Percentiles rank a stretch among this genome's conserved stretches.
Conservation (phyloP, 164 flowering plant species). For the Stephania cephalantha region DNA sequence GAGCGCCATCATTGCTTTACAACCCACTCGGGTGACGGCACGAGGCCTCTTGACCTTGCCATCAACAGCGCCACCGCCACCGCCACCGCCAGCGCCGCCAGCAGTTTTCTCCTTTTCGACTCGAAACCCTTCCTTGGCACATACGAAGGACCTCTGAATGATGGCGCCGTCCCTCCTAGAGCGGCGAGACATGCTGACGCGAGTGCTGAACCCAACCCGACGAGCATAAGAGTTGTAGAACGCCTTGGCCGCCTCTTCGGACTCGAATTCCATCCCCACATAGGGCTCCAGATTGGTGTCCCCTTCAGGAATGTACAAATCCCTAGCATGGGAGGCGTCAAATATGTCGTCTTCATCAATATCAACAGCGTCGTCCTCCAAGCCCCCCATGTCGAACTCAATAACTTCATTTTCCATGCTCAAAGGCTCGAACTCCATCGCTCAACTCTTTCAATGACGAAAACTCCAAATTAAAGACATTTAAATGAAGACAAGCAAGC, state of each 20-base stretch:
- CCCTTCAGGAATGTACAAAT: conserved; percentile 24
- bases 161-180: conserved; percentile 39
- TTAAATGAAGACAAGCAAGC: not conserved
- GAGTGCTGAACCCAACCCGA: conserved; percentile 36
- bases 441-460: not conserved
- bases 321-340: conserved; percentile 11
- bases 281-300: conserved; percentile 33
- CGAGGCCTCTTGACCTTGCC: conserved; percentile 27
- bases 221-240: conserved; percentile 46
- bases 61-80: not conserved
- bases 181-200: conserved; percentile 35
- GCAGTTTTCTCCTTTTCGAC: conserved; percentile 19
- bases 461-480: not conserved
- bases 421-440: conserved; percentile 27
- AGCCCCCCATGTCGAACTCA: conserved; percentile 28
- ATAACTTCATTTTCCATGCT: conserved; percentile 26
- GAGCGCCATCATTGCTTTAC: conserved; percentile 28
- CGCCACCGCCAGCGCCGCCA: not conserved
- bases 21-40: conserved; percentile 35
- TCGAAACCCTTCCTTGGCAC: conserved; percentile 44
- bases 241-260: conserved; percentile 42
- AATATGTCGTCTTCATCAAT: conserved; percentile 22
- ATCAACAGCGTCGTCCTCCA: conserved; percentile 27
- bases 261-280: conserved; percentile 46
- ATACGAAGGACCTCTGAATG: conserved; percentile 35